Base-by-base conservation (phyloP, 257 asterid genomes). In the Nicotiana tabacum region DNA sequence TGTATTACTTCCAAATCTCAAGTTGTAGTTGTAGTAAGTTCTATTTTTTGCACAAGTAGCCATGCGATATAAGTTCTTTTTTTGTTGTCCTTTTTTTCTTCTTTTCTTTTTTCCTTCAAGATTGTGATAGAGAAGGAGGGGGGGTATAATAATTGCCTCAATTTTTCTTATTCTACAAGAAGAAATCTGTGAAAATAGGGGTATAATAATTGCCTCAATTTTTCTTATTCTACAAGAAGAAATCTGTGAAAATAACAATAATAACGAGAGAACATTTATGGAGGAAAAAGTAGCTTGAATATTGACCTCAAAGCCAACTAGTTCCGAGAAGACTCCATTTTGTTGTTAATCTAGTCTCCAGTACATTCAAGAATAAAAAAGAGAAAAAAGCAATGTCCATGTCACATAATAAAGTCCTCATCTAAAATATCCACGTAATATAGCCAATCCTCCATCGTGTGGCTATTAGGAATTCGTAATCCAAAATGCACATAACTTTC, bases 271-370 rank as follows among this genome's bases (percentile, higher is more conserved):
- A 65, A 66, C 17, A 58, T 0, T 56, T 82, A 60, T 85, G 87
- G 88, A 7, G 76, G 84, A 69, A 32, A 84, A 15, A 18, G 69
- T 53, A 84, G 81, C 82, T 74, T 74, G 67, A 82, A 88, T 66
- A 8, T 78, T 53, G 70, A 77, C 85, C 89, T 83, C 86, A 84
- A n/a, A 78, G 3, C 43, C 17, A 77, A 48, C n/a, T 33, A 61
- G 55, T 81, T 67, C 66, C 85, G 51, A 84, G 89, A 90, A 86
- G 68, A 77, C 89, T 86, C 88, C 87, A 78, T 83, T 85, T 77
- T 84, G 85, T 78, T 68, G 30, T 82, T 78, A 6, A 37, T 60
- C 12, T 79, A 35, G 69, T 60, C 43, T 60, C 69, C 46, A 79
- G 82, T 24, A 7, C 72, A 79, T n/a, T 46, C 35, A 30, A 60